Conservation (phyloP, 179 eudicot species). For the Patellifolia procumbens region DNA sequence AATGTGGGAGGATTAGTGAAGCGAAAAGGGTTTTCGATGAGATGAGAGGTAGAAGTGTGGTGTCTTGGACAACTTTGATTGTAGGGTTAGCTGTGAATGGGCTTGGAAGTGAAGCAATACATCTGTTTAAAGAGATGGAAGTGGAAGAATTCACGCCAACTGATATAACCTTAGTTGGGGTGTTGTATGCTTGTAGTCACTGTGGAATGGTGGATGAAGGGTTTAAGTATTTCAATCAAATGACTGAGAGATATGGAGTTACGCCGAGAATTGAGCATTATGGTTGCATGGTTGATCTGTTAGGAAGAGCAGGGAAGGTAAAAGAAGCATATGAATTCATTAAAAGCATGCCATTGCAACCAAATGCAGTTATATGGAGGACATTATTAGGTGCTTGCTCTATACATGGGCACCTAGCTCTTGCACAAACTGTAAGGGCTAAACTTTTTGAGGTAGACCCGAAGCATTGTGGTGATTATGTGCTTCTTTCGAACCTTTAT, state of each 20-base stretch:
- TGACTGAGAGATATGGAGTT: slow-evolving; percentile 49
- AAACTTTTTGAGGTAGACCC: slow-evolving; percentile 61
- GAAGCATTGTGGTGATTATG: slow-evolving; percentile 80
- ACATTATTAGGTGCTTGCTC: slow-evolving; percentile 77
- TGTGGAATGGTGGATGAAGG: slow-evolving; percentile 81
- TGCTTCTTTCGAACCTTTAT: slow-evolving; percentile 81
- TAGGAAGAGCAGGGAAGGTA: slow-evolving; percentile 72
- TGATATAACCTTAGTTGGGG: slow-evolving; percentile 74
- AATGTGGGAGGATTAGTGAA: slow-evolving; percentile 71
- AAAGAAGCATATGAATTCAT: slow-evolving; percentile 65
- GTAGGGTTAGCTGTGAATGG: slow-evolving; percentile 86
- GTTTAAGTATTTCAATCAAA: slow-evolving; percentile 54
- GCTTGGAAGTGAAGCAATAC: slow-evolving; percentile 54
- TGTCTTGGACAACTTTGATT: slow-evolving; percentile 80
- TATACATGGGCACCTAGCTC: slow-evolving; percentile 45
- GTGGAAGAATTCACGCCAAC: slow-evolving; percentile 47
- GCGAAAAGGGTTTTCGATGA: slow-evolving; percentile 58
- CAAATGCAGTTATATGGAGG: slow-evolving; percentile 81
- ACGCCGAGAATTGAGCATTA: slow-evolving; percentile 73
- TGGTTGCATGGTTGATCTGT: slow-evolving; percentile 82
- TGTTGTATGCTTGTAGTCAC: slow-evolving; percentile 87
- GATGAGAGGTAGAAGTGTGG: slow-evolving; percentile 60
- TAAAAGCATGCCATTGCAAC: slow-evolving; percentile 54
- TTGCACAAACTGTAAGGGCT: slow-evolving; percentile 62
- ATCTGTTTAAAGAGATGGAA: slow-evolving; percentile 64